Conservation (phyloP, 2,329 filamentous ascomycete species). For the Diaporthe humulicola region DNA sequence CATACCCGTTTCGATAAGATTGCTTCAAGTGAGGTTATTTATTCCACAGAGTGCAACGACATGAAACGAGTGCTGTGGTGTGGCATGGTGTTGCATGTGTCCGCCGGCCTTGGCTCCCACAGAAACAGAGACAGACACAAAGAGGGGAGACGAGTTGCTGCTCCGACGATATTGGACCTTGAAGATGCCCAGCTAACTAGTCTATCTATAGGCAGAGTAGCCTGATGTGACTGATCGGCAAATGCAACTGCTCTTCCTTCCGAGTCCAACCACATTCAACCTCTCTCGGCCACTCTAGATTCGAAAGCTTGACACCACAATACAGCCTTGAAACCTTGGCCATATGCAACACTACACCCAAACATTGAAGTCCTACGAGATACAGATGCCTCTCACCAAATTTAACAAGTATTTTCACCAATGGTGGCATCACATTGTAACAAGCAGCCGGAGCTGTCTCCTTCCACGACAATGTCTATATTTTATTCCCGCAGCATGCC, state of each 20-base stretch:
- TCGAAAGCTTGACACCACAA: neutral
- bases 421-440: neutral
- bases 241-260: neutral
- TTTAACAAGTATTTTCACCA: neutral
- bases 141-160: neutral
- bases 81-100: slow-evolving; percentile 11
- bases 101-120: neutral
- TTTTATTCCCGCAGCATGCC: no score
- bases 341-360: neutral
- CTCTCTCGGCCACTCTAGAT: neutral
- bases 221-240: neutral
- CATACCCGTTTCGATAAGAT: neutral
- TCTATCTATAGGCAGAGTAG: neutral
- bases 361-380: neutral
- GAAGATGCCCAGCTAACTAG: neutral
- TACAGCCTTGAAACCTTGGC: neutral
- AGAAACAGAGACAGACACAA: neutral
- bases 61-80: slow-evolving; percentile 16
- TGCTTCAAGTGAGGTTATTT: neutral
- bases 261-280: neutral
- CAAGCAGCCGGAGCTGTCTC: neutral
- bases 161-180: neutral
- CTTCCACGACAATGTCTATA: no score
- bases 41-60: slow-evolving; percentile 7
- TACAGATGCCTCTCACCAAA: neutral